Percentiles rank a stretch among this genome's conserved stretches.
phyloP scores from a whole-genome alignment of 2,329 filamentous ascomycete species.

The Botryotinia convoluta region DNA sequence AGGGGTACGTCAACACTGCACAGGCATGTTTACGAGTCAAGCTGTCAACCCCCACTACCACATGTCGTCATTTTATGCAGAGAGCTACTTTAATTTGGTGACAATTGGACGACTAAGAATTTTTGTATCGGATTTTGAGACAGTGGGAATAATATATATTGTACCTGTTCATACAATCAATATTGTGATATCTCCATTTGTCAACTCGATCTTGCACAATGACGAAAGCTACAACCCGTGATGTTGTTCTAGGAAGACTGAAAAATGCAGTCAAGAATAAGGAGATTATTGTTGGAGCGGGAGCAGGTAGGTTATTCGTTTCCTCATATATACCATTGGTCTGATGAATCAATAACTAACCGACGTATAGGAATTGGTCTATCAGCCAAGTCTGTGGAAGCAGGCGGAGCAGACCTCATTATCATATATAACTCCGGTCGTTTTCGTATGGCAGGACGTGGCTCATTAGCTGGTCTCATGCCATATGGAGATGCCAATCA shows the following conservation, averaged over 20 bases:
- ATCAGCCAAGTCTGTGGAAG: conserved; percentile 68
- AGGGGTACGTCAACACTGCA: neutral
- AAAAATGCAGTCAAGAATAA: conserved; percentile 53
- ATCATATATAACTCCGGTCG: conserved; percentile 71
- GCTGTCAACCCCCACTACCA: neutral
- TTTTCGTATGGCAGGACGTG: conserved; percentile 70
- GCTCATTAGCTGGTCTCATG: conserved; percentile 67
- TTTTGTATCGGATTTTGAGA: neutral
- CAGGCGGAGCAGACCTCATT: conserved; percentile 66
- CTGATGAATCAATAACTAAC: neutral
- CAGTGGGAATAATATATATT: neutral
- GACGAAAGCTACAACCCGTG: conserved; percentile 55
- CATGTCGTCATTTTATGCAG: neutral
- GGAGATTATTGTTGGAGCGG: conserved; percentile 64
- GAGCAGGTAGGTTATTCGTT: conserved; percentile 47
- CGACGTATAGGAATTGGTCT: conserved; percentile 57
- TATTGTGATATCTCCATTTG: neutral
- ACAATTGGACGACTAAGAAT: neutral
- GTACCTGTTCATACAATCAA: neutral
- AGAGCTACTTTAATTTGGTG: neutral
- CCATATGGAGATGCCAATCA: conserved; percentile 70
- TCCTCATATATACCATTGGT: neutral
- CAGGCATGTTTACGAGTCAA: neutral
- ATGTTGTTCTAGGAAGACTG: conserved; percentile 55
- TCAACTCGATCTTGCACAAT: conserved; percentile 40